These are phyloP conservation scores for Chlamydomonas incerta DNA, from an alignment of 139 green algal species.

Conservation along the genomic window DNA sequence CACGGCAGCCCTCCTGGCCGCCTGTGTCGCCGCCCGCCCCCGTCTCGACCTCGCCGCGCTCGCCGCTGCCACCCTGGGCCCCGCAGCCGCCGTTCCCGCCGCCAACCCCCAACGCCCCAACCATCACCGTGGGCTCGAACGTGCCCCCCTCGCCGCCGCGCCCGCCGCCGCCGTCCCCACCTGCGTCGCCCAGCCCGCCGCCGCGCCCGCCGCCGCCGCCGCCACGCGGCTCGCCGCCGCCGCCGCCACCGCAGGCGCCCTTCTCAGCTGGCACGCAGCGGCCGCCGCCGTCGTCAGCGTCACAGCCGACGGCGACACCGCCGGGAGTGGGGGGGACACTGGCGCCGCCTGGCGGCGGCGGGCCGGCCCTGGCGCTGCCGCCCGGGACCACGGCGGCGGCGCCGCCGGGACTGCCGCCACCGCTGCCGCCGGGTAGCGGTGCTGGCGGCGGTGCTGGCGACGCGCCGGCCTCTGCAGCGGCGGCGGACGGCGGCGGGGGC, in stretches of 20 bases:
- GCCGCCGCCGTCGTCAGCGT: not conserved
- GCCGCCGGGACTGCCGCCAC: no score
- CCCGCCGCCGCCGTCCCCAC: not conserved
- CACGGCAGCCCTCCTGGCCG: not conserved
- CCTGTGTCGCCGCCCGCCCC: not conserved
- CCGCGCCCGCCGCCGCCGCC: not conserved
- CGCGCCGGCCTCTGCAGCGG: no score
- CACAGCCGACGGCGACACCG: not conserved
- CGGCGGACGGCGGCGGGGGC: not conserved
- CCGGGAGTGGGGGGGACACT: no score
- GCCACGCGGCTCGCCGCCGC: not conserved
- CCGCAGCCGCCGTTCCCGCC: not conserved
- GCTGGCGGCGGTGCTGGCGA: not conserved
- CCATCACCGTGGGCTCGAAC: not conserved
- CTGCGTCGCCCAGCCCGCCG: not conserved
- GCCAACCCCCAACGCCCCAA: not conserved
- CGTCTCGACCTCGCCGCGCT: not conserved
- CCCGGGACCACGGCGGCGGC: not conserved
- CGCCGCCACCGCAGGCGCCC: not conserved
- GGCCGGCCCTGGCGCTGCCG: not conserved
- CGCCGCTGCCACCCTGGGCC: not conserved
- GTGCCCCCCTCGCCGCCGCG: not conserved
- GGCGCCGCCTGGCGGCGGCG: no score
- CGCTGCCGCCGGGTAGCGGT: no score
- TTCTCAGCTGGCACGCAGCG: no score